Evolutionary conservation across 768 basidiomycete genomes (phyloP), one percentile per base, ranked within the genome.

Genomic region (Leucocoprinus birnbaumii): DNA sequence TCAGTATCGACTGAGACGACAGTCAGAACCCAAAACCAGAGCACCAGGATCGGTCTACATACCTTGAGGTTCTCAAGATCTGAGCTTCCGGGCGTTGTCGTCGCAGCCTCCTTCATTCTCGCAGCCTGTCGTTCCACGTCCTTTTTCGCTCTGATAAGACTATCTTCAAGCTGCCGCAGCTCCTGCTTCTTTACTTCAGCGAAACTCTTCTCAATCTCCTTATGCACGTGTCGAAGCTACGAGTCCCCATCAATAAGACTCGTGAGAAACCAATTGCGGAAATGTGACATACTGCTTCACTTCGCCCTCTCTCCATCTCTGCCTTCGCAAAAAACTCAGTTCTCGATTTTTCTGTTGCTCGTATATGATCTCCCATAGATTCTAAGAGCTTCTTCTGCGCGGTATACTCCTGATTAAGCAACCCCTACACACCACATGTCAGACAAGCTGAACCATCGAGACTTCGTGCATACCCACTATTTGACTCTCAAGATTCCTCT

Each of bases 1-100:
- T 86, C 27, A 98, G 79, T 38, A 97, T 74, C 66, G 79, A 80
- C 94, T 95, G 25, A 44, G 13, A 38, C n/a, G 16, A 40, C 13
- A 42, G 11, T 53, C 35, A 53, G 52, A 34, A 46, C 14, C 22
- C 16, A 27, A 7, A 21, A 18, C 19, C n/a, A 16, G 27, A 9
- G 16, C 10, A 4, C n/a, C 16, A 21, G 13, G 19, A 14, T 14
- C 11, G 7, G 7, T 13, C 18, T n/a, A 25, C 54, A 22, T 14
- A 49, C 54, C 41, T 55, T 55, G 7, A 55, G 47, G 18, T 55
- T 55, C 27, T 55, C 54, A 22, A 34, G 19, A 7, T 55, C 54
- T 13, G 54, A 55, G 43, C 54, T 35, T 14, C 43, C 54, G 5
- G 54, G 27, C 21, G 31, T 43, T 16, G 47, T 26, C 13, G 38